These are phyloP conservation scores for Bipolaris gigantea DNA, from an alignment of 2,329 filamentous ascomycete species.

Conservation along the genomic window DNA sequence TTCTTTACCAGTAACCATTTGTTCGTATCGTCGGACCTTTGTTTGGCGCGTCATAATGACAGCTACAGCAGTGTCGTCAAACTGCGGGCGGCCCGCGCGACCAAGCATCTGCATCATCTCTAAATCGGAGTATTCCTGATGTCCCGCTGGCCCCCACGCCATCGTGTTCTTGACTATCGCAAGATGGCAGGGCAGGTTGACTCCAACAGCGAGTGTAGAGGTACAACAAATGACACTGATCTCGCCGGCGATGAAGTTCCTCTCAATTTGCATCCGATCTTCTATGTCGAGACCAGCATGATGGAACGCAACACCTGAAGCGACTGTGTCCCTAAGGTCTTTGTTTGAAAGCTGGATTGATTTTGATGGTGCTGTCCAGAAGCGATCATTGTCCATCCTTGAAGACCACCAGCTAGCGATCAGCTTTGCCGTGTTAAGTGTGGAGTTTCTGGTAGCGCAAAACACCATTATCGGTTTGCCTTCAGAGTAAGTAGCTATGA, in stretches of 20 bases:
- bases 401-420: slow-evolving; percentile 68
- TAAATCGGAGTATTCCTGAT: slow-evolving; percentile 75
- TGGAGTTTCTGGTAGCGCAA: slow-evolving; percentile 74
- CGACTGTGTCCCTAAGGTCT: slow-evolving; percentile 60
- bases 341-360: slow-evolving; percentile 58
- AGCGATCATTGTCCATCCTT: slow-evolving; percentile 54
- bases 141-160: slow-evolving; percentile 56
- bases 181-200: slow-evolving; percentile 82
- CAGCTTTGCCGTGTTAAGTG: slow-evolving; percentile 66
- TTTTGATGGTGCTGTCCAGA: slow-evolving; percentile 64
- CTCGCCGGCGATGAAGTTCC: slow-evolving; percentile 68
- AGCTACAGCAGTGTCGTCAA: slow-evolving; percentile 73
- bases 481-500: slow-evolving; percentile 68
- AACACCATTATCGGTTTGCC: slow-evolving; percentile 82
- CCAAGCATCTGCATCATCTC: slow-evolving; percentile 93
- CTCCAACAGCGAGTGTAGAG: slow-evolving; percentile 78
- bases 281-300: slow-evolving; percentile 71
- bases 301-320: slow-evolving; percentile 74
- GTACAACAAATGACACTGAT: slow-evolving; percentile 84
- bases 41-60: slow-evolving; percentile 76
- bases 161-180: slow-evolving; percentile 82
- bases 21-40: slow-evolving; percentile 68
- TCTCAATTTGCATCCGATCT: slow-evolving; percentile 69
- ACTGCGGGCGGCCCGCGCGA: slow-evolving; percentile 80
- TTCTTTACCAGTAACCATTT: slow-evolving; percentile 72